Conservation (phyloP, 179 eudicot species). For the Beta lomatogona region DNA sequence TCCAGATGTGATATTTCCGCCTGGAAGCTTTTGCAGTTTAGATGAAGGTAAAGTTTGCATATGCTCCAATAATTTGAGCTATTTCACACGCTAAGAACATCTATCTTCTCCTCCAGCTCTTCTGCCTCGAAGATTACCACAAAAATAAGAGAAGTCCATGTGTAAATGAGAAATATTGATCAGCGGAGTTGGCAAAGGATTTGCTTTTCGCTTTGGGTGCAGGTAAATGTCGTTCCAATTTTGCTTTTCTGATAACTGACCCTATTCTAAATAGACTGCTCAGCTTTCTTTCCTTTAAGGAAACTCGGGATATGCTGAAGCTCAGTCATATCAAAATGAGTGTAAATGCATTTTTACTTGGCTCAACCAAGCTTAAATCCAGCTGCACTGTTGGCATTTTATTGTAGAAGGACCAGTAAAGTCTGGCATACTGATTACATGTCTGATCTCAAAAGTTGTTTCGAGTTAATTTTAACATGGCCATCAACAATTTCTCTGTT, state of each 20-base stretch:
- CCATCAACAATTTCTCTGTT: background rate
- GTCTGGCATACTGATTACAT: background rate
- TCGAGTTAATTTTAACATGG: background rate
- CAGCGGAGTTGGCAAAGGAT: slow-evolving; percentile 1
- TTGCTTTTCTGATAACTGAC: background rate
- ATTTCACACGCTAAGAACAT: slow-evolving; percentile 2
- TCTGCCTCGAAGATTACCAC: slow-evolving; percentile 53
- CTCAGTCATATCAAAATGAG: background rate
- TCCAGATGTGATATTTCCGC: slow-evolving; percentile 66
- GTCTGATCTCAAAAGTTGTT: background rate
- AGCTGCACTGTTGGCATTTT: background rate
- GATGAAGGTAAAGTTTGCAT: slow-evolving; percentile 59
- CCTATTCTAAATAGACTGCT: too few species aligned
- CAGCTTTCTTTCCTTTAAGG: too few species aligned
- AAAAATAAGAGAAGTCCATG: slow-evolving; percentile 13
- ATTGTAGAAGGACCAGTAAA: background rate
- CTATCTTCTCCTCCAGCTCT: slow-evolving; percentile 43
- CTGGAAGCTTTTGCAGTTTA: slow-evolving; percentile 67
- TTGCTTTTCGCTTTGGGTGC: slow-evolving; percentile 7
- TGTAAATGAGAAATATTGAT: slow-evolving; percentile 5
- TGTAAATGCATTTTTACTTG: background rate
- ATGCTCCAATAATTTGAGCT: background rate
- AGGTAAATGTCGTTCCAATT: slow-evolving; percentile 13
- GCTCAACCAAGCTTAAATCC: background rate
- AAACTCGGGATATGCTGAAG: too few species aligned